These are phyloP conservation scores for Hyphopichia wangnamkhiaoensis DNA, from an alignment of 1,139 yeast species.

Conservation along the genomic window DNA sequence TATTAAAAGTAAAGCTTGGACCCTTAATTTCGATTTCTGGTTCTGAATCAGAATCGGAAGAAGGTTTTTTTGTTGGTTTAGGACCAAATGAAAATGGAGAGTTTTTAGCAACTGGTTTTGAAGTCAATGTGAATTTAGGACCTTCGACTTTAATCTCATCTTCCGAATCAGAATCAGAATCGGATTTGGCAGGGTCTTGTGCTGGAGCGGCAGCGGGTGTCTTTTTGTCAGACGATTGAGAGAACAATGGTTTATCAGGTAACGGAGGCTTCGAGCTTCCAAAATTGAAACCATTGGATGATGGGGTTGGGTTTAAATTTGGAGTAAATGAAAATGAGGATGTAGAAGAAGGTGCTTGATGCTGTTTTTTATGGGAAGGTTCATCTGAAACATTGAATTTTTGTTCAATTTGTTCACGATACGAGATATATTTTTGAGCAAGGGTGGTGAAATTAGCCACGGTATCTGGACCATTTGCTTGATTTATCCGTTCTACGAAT, in stretches of 20 bases:
- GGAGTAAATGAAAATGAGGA: background rate
- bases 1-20: constrained; percentile 59
- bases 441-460: constrained; percentile 59
- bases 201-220: constrained; percentile 6
- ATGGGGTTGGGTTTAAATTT: background rate
- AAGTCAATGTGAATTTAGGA: constrained; percentile 57
- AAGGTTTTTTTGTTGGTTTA: constrained; percentile 39
- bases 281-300: constrained; percentile 1
- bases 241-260: constrained; percentile 7
- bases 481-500: constrained; percentile 53
- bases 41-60: constrained; percentile 50
- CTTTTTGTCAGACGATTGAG: constrained; percentile 1
- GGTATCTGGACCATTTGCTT: constrained; percentile 45
- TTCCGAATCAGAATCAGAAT: constrained; percentile 36
- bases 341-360: background rate
- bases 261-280: constrained; percentile 1
- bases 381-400: constrained; percentile 9
- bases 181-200: constrained; percentile 17
- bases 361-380: constrained; percentile 2
- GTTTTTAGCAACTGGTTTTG: constrained; percentile 55
- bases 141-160: constrained; percentile 56
- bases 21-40: constrained; percentile 64
- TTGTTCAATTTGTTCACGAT: constrained; percentile 43
- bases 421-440: constrained; percentile 61
- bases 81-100: constrained; percentile 61